phyloP scores from a whole-genome alignment of 2,329 filamentous ascomycete species.

The Kalaharituber pfeilii region DNA sequence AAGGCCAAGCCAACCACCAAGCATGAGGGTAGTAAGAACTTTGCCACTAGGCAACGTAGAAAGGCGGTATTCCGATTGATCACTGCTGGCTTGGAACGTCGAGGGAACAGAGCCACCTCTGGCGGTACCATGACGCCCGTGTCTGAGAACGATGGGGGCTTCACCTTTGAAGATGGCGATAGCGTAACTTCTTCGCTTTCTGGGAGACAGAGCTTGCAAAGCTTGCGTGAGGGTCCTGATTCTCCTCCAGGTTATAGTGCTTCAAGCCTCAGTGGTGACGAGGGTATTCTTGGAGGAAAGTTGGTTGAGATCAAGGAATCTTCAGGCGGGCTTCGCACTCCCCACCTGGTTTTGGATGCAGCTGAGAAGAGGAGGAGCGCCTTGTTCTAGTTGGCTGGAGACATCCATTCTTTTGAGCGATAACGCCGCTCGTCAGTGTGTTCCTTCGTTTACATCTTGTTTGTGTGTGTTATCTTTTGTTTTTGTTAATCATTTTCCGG shows the following conservation, averaged over 20 bases:
- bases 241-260: slow-evolving; percentile 39
- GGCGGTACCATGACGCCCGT: slow-evolving; percentile 72
- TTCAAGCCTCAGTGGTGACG: slow-evolving; percentile 50
- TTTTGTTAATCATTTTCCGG: neutral
- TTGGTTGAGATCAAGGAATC: slow-evolving; percentile 39
- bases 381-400: slow-evolving; percentile 33
- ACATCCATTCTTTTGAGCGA: neutral
- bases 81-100: slow-evolving; percentile 71
- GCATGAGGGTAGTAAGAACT: slow-evolving; percentile 94
- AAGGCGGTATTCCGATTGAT: slow-evolving; percentile 84
- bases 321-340: slow-evolving; percentile 61
- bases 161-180: slow-evolving; percentile 30
- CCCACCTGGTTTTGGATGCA: slow-evolving; percentile 72
- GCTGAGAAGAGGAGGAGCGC: slow-evolving; percentile 77
- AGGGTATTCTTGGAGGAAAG: slow-evolving; percentile 33
- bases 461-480: neutral
- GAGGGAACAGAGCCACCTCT: slow-evolving; percentile 45
- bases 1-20: slow-evolving; percentile 77
- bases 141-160: slow-evolving; percentile 52
- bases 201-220: slow-evolving; percentile 52
- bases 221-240: slow-evolving; percentile 52
- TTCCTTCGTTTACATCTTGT: neutral
- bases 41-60: slow-evolving; percentile 77
- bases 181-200: slow-evolving; percentile 26
- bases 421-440: neutral